phyloP scores from a whole-genome alignment of 108 stramenopile genomes.

The Schizochytrium sp. region DNA sequence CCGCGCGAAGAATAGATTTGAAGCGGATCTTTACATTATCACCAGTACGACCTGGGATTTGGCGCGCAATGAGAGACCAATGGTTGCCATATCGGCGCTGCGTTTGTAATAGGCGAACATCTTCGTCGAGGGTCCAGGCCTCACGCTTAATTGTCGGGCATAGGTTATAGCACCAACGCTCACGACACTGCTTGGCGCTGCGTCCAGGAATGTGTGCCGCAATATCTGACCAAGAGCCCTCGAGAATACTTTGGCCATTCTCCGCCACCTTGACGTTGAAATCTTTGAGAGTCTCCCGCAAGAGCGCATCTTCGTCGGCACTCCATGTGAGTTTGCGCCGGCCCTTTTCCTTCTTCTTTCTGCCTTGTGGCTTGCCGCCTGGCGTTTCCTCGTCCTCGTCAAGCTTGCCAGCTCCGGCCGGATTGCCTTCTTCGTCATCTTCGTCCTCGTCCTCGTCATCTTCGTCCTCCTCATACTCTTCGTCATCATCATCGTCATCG shows the following conservation, averaged over 20 bases:
- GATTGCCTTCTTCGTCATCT: neutral
- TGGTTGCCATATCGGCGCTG: conserved; percentile 64
- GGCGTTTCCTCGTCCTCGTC: neutral
- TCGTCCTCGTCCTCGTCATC: conserved; percentile 4
- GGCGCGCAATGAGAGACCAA: conserved; percentile 67
- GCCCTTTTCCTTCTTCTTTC: conserved; percentile 21
- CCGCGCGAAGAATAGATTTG: conserved; percentile 57
- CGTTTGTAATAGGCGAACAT: conserved; percentile 67
- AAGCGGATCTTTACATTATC: conserved; percentile 66
- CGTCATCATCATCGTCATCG: conserved; percentile 28
- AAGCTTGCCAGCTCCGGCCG: neutral
- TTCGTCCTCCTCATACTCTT: neutral
- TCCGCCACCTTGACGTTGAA: conserved; percentile 14
- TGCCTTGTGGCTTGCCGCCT: neutral
- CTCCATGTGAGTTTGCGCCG: conserved; percentile 56
- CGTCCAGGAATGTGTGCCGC: conserved; percentile 69
- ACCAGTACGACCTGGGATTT: conserved; percentile 68
- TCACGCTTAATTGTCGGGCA: conserved; percentile 71
- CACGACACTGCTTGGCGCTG: conserved; percentile 77
- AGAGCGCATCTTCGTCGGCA: conserved; percentile 14
- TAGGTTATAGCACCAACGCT: conserved; percentile 77
- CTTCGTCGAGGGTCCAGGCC: conserved; percentile 74
- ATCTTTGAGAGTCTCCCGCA: conserved; percentile 34
- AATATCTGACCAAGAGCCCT: conserved; percentile 32
- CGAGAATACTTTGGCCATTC: conserved; percentile 25